Conservation (phyloP, 371 early-diverging fungal genomes). For the Rozella allomycis region DNA sequence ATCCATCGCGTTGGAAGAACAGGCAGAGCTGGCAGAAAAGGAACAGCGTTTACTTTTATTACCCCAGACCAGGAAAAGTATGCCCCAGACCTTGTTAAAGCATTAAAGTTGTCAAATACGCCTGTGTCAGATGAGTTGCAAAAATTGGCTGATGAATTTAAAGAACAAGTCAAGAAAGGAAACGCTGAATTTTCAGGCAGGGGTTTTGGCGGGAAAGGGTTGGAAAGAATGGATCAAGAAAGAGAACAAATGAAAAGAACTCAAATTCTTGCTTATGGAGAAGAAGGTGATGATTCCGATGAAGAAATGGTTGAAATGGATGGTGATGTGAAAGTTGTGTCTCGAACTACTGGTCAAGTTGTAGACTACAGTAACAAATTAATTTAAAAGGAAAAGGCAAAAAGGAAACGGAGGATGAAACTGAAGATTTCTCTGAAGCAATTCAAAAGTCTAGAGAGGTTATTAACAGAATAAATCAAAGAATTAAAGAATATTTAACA, state of each 20-base stretch:
- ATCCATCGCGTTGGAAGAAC: constrained; percentile 98
- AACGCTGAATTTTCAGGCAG: constrained; percentile 52
- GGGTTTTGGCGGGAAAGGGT: constrained; percentile 92
- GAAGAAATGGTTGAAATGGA: neutral
- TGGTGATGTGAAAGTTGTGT: neutral
- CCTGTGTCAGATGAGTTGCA: constrained; percentile 53
- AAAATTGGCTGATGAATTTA: constrained; percentile 41
- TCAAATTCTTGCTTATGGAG: constrained; percentile 32
- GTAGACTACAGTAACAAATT: neutral
- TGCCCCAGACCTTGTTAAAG: constrained; percentile 80
- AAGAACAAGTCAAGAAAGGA: constrained; percentile 70
- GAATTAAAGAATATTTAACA: neutral
- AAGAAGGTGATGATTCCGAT: neutral
- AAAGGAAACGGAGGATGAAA: neutral
- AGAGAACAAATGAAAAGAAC: constrained; percentile 68
- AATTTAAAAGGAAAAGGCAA: neutral
- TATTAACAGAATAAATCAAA: neutral
- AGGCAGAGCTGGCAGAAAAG: constrained; percentile 92
- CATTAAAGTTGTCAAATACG: constrained; percentile 49
- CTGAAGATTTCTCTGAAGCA: too few relatives aligned
- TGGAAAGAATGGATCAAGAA: constrained; percentile 79
- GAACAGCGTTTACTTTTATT: constrained; percentile 86
- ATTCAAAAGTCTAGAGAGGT: neutral
- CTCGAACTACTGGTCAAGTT: neutral
- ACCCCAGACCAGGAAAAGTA: constrained; percentile 77